A percentile compares a stretch with the other conserved stretches of the same genome.
Conservation (phyloP, 352 stramenopile genomes). For the Pythium periplocum region DNA sequence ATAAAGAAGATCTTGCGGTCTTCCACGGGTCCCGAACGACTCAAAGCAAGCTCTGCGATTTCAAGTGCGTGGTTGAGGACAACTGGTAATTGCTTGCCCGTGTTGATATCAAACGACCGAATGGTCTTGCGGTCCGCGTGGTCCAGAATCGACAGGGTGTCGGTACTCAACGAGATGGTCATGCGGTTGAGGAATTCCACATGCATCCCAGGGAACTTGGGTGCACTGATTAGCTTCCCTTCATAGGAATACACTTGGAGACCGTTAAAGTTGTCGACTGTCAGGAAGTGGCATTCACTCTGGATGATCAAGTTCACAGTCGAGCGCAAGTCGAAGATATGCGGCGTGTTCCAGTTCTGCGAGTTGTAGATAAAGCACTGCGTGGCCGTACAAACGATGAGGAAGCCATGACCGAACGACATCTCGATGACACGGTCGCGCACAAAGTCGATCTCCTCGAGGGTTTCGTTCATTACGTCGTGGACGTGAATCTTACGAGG, state of each 20-base stretch:
- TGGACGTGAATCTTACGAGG: slow-evolving; percentile 87
- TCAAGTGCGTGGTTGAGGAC: slow-evolving; percentile 65
- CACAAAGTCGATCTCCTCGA: slow-evolving; percentile 90
- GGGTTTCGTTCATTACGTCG: slow-evolving; percentile 86
- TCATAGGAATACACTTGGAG: slow-evolving; percentile 93
- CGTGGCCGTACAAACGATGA: slow-evolving; percentile 90
- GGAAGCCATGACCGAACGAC: slow-evolving; percentile 86
- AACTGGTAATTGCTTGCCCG: slow-evolving; percentile 67
- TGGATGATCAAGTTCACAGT: slow-evolving; percentile 86
- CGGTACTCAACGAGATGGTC: slow-evolving; percentile 82
- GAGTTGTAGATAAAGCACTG: slow-evolving; percentile 92
- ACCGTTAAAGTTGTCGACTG: slow-evolving; percentile 85
- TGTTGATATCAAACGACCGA: slow-evolving; percentile 86
- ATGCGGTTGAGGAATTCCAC: slow-evolving; percentile 84
- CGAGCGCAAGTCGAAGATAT: slow-evolving; percentile 90
- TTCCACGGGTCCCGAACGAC: slow-evolving; percentile 58
- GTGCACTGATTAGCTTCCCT: slow-evolving; percentile 81
- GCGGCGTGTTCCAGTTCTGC: slow-evolving; percentile 90
- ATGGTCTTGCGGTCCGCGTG: slow-evolving; percentile 86
- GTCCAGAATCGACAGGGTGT: slow-evolving; percentile 88
- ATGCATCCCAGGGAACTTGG: slow-evolving; percentile 84
- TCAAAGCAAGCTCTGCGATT: slow-evolving; percentile 81
- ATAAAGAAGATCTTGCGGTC: slow-evolving; percentile 88
- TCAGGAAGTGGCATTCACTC: slow-evolving; percentile 86
- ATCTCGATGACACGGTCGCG: slow-evolving; percentile 91